Evolutionary conservation across 148 eudicot genomes (phyloP), one percentile per base, ranked within the genome.

Genomic region (Amaranthus cruentus): DNA sequence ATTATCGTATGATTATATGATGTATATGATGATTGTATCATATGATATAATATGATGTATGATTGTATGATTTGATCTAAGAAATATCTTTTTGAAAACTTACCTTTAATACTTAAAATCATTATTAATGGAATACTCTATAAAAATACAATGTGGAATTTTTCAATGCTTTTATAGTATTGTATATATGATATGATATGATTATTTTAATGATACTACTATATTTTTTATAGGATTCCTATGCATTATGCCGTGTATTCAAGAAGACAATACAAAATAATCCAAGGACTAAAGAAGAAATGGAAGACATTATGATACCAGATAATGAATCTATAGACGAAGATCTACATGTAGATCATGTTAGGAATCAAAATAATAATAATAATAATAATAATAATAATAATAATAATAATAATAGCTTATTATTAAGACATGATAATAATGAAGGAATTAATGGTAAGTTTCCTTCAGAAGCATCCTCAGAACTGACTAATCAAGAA

Each of bases 401-500:
- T 49, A 14, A 55, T 42, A 18, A 55, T 10, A 56, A 62, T 28
- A 18, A 13, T 13, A 38, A 13, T 48, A 43, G 12, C 15, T 18
- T 47, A 13, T 55, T 74, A 44, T 42, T 61, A 47, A 70, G 61
- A 15, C 43, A 47, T 64, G 11, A 67, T 50, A 67, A 49, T 28
- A 48, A 21, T 43, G 77, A 75, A 0, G 75, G 72, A n/a, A 67
- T 52, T 48, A 66, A 48, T 28, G 38, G 38, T 51, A 79, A 66
- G 64, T 80, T 71, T 60, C 79, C 79, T 3, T 80, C 83, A 2
- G 73, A 72, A 51, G 68, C 79, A 9, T 80, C 83, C 9, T 80
- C 83, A 2, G 83, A 80, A 38, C 79, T 76, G 0, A 80, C 79
- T 76, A 71, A 80, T 76, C 83, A 76, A 80, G 83, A 80, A 60